Evolutionary conservation across 1,139 yeast genomes (phyloP), one percentile per base, ranked within the genome.

Genomic region (Debaryomyces nepalensis): DNA sequence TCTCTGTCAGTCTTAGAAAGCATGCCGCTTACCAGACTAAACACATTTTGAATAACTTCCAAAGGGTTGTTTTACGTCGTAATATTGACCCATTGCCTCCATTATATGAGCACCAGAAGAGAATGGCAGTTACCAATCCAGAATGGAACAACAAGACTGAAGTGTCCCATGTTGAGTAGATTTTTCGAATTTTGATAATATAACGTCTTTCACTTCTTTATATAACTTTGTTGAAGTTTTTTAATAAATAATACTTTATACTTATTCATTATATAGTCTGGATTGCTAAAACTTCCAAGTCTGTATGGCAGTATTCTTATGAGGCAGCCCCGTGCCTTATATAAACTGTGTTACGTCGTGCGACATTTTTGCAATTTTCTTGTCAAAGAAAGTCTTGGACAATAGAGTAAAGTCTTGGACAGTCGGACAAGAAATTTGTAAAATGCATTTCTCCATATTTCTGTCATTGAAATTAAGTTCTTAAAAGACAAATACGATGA

Each of bases 81-180:
- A 56, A 72, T 26, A 64, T 80, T n/a, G 57, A 64, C 14, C 73
- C 76, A 43, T 67, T 78, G 47, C 75, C 77, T 26, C 85, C 86
- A 34, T 68, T 82, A 50, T 78, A 81, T 56, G 69, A 65, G 27
- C 77, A 70, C 49, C 81, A 79, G 50, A 30, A 30, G 33, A 74
- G 82, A 61, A 57, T 78, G 73, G 85, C 84, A 6, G 79, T 82
- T 37, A 79, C 82, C 35, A 74, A 75, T 54, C 69, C 74, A 5
- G 81, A 73, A 48, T 82, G 87, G 87, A 74, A 79, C 49, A 83
- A 80, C 33, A 78, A 81, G 65, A 64, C 79, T 19, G 81, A 74
- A 48, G 70, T 64, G 12, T 59, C 71, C 40, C 82, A 78, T 49
- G 59, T 75, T 42, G 76, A 70, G 50, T 66, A 64, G 47, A 26